Evolutionary conservation across 345 rosid species (phyloP).

Genomic region (Balakata baccata): DNA sequence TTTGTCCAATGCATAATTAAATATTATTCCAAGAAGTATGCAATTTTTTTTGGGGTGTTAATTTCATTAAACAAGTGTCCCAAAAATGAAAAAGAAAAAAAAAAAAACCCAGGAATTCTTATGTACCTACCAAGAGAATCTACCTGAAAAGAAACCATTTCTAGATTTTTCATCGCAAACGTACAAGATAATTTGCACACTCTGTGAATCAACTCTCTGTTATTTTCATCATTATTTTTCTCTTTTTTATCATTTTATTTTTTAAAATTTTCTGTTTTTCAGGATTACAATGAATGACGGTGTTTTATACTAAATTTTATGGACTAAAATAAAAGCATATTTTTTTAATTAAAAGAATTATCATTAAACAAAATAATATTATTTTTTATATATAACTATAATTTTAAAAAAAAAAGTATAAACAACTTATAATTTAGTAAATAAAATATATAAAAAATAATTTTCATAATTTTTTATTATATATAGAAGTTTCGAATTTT

Average conservation of each 20-base stretch:
- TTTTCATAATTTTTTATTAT: no score
- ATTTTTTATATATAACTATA: no score
- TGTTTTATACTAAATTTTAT: no score
- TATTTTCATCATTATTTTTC: background rate
- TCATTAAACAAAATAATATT: no score
- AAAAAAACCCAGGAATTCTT: background rate
- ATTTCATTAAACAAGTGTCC: background rate
- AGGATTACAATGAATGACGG: no score
- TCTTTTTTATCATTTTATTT: background rate
- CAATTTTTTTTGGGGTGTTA: background rate
- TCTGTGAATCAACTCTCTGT: background rate
- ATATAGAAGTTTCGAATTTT: no score
- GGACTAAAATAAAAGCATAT: no score
- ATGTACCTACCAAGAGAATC: constrained; percentile 4
- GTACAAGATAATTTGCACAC: constrained; percentile 7
- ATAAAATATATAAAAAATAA: no score
- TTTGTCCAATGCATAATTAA: no score
- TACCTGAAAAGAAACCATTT: constrained; percentile 18
- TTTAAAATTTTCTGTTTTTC: background rate
- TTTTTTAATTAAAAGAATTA: no score
- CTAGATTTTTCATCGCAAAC: constrained; percentile 15
- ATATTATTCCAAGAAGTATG: background rate
- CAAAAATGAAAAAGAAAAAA: background rate
- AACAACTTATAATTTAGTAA: no score
- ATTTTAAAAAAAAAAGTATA: no score